A percentile compares a stretch with the other conserved stretches of the same genome.
Evolutionary conservation across 2,329 filamentous ascomycete genomes (phyloP).

Genomic region (Pseudogymnoascus pannorum): DNA sequence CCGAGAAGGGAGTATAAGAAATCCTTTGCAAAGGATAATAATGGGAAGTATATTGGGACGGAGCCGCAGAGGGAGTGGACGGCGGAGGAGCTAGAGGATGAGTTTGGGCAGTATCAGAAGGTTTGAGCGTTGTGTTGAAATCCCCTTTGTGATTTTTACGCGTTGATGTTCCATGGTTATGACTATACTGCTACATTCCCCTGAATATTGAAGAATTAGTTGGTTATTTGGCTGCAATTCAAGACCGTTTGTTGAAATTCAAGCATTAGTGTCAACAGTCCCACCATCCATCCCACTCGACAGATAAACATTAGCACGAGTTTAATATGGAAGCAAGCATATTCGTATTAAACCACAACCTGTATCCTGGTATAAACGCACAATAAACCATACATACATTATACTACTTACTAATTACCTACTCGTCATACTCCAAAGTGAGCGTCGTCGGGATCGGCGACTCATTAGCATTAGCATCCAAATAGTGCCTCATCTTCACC

Average conservation of each 20-base stretch:
- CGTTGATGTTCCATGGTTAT: not conserved
- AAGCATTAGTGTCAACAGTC: not conserved
- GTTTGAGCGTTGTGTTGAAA: not conserved
- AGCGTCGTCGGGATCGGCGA: slow-evolving; percentile 37
- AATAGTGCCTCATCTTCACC: slow-evolving; percentile 40
- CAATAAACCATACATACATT: slow-evolving; percentile 8
- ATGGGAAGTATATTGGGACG: slow-evolving; percentile 24
- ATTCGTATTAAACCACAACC: not conserved
- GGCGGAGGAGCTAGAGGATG: slow-evolving; percentile 24
- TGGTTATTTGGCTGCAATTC: not conserved
- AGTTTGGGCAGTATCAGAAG: slow-evolving; percentile 21
- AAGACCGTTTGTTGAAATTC: not conserved
- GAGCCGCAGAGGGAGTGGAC: slow-evolving; percentile 25
- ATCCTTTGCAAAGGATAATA: slow-evolving; percentile 24
- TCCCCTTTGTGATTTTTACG: not conserved
- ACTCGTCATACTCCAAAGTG: slow-evolving; percentile 35
- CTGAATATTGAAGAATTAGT: not conserved
- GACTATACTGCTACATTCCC: not conserved
- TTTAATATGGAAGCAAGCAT: not conserved
- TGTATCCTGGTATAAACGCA: not conserved
- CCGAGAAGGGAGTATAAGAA: slow-evolving; percentile 26
- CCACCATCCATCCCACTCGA: not conserved
- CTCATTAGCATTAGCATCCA: slow-evolving; percentile 42
- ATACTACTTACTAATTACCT: slow-evolving; percentile 11
- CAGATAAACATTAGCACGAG: no score